Base-by-base conservation (phyloP, 257 asterid genomes). In the Echium plantagineum region DNA sequence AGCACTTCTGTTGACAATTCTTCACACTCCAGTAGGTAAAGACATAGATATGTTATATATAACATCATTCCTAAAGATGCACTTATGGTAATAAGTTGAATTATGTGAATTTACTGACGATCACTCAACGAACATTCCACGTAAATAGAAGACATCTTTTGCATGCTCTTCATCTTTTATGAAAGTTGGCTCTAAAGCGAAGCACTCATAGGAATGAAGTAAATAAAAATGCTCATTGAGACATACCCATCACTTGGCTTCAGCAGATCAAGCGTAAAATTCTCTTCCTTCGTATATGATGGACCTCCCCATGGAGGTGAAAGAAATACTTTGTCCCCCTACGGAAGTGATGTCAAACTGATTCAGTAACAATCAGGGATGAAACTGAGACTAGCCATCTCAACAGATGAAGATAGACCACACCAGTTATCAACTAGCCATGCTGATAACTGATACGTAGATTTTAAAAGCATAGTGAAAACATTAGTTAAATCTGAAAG, bases 231-330 rank as follows among this genome's bases (percentile, higher is more conserved):
- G 10, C 1, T 15, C 26, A 38, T 52, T 17, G 53, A 9, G 46
- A 64, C 89, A 63, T 81, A 90, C 98, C 98, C 98, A 55, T 82
- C 85, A 69, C 63, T 81, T 59, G 98, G 98, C 80, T 81, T 77
- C 81, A 90, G 74, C 20, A 71, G 77, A 69, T 87, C 89, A 21
- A 87, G 91, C 21, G 87, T 74, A 65, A 75, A 87, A 56, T 62
- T 78, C 66, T 78, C 68, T 69, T 60, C 78, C 30, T 58, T 66
- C 63, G 57, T 77, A 67, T 90, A 90, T 17, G 94, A 72, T 53
- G 98, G 98, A 61, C 98, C 98, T 2, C 96, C 98, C 98, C 98
- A 90, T 57, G 96, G 98, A 17, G 98, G 96, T 67, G 98, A 74
- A 68, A 90, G 94, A 73, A 90, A 90, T 60, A 86, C 84, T 63